phyloP scores from a whole-genome alignment of 257 asterid genomes.

The Anisodus acutangulus region DNA sequence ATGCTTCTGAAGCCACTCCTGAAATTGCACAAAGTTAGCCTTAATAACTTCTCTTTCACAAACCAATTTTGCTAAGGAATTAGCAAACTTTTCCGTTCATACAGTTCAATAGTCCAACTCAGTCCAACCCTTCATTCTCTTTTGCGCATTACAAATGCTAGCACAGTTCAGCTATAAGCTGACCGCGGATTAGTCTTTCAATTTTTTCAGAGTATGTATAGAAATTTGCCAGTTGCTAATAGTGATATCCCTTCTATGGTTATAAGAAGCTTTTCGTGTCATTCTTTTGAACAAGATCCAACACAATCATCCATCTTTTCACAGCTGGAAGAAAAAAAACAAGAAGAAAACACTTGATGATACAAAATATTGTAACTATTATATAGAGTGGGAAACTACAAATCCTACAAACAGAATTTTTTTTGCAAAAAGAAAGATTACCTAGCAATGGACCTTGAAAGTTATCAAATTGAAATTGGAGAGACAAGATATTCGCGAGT shows the following conservation, averaged over 20 bases:
- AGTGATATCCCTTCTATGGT: neutral
- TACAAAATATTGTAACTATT: neutral
- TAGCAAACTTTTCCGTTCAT: too few species aligned
- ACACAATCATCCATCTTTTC: too few species aligned
- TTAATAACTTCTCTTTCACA: slow-evolving; percentile 52
- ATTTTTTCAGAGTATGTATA: neutral
- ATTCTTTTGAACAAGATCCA: neutral
- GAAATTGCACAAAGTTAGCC: slow-evolving; percentile 62
- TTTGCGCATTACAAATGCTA: too few species aligned
- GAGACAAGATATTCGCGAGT: neutral
- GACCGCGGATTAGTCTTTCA: neutral
- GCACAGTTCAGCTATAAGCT: neutral
- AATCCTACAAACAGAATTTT: neutral
- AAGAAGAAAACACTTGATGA: neutral
- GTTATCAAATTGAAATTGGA: neutral
- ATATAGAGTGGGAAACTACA: neutral
- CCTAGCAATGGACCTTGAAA: neutral
- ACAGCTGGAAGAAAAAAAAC: too few species aligned
- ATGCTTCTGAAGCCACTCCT: slow-evolving; percentile 51
- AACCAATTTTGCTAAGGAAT: too few species aligned
- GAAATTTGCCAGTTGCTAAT: neutral
- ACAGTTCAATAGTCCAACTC: too few species aligned
- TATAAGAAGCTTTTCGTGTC: neutral
- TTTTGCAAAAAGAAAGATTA: neutral
- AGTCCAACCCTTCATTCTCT: too few species aligned